Evolutionary conservation across 495 filamentous ascomycete species (phyloP).

Genomic region (Aspergillus baeticus): DNA sequence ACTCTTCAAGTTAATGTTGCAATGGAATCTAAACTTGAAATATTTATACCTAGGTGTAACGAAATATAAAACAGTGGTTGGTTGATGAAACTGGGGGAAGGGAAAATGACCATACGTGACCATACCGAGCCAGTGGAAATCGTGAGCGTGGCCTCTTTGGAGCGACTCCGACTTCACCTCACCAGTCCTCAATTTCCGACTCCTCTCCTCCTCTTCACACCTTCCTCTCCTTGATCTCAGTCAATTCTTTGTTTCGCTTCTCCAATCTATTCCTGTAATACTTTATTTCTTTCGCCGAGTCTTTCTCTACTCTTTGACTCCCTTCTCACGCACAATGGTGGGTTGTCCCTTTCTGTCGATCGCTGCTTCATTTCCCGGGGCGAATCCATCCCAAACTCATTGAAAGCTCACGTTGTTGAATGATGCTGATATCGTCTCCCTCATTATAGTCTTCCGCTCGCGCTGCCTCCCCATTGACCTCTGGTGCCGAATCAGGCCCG

Average conservation of each 20-base stretch:
- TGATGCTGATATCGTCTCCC: conserved; percentile 1
- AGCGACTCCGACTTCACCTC: conserved; percentile 31
- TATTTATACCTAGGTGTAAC: not conserved
- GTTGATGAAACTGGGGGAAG: conserved; percentile 8
- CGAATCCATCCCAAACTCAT: not conserved
- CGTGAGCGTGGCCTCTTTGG: conserved; percentile 50
- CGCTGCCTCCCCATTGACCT: conserved; percentile 49
- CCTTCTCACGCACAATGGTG: conserved; percentile 38
- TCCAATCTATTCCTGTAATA: conserved; percentile 10
- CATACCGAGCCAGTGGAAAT: conserved; percentile 27
- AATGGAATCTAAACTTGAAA: not conserved
- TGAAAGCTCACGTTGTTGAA: not conserved
- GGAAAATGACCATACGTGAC: conserved; percentile 20
- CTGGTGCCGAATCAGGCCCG: conserved; percentile 48
- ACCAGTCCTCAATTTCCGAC: conserved; percentile 6
- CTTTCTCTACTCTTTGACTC: conserved; percentile 13
- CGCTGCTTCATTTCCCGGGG: not conserved
- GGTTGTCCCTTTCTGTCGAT: conserved; percentile 17
- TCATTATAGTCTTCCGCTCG: conserved; percentile 42
- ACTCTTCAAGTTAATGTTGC: not conserved
- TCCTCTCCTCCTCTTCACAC: conserved; percentile 7
- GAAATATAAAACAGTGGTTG: not conserved
- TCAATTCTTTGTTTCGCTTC: conserved; percentile 13
- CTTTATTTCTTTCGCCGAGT: conserved; percentile 11
- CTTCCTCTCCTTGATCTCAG: conserved; percentile 16